Conservation (phyloP, 768 basidiomycete species). For the Cubamyces lactineus region DNA sequence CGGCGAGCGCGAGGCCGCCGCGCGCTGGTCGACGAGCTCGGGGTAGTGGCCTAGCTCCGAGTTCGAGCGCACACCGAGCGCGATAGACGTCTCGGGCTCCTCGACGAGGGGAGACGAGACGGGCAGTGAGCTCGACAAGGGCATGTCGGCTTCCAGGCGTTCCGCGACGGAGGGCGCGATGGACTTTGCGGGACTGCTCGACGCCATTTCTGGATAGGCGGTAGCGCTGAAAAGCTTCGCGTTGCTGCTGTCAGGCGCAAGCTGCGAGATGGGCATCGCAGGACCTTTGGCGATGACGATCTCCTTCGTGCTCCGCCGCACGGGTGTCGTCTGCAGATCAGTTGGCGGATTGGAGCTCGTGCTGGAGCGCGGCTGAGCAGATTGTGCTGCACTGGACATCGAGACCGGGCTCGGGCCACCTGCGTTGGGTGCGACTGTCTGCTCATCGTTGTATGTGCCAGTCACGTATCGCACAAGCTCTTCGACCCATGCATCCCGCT, state of each 20-base stretch:
- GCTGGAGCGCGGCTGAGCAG: conserved; percentile 56
- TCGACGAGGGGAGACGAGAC: conserved; percentile 48
- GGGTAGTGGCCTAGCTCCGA: conserved; percentile 84
- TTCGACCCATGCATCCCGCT: conserved; percentile 94
- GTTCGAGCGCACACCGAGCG: conserved; percentile 60
- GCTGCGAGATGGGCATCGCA: conserved; percentile 59
- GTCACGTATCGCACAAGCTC: conserved; percentile 88
- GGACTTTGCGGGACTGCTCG: conserved; percentile 40
- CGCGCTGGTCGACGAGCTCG: conserved; percentile 55
- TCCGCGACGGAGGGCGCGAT: conserved; percentile 47
- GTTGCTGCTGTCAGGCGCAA: conserved; percentile 56
- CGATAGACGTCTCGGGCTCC: conserved; percentile 35
- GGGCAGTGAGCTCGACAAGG: conserved; percentile 65
- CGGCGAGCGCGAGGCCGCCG: conserved; percentile 47
- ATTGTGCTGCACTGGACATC: conserved; percentile 5
- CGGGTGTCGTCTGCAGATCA: conserved; percentile 39
- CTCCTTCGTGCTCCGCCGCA: conserved; percentile 57
- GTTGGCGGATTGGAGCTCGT: conserved; percentile 50
- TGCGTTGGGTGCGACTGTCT: conserved; percentile 41
- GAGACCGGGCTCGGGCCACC: conserved; percentile 23
- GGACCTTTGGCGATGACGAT: conserved; percentile 55
- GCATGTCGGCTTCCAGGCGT: conserved; percentile 56
- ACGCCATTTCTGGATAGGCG: conserved; percentile 14
- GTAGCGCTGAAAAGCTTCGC: conserved; percentile 53
- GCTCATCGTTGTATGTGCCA: conserved; percentile 78